phyloP scores from a whole-genome alignment of 306 rosid species.

The Cicer pinnatifidum region DNA sequence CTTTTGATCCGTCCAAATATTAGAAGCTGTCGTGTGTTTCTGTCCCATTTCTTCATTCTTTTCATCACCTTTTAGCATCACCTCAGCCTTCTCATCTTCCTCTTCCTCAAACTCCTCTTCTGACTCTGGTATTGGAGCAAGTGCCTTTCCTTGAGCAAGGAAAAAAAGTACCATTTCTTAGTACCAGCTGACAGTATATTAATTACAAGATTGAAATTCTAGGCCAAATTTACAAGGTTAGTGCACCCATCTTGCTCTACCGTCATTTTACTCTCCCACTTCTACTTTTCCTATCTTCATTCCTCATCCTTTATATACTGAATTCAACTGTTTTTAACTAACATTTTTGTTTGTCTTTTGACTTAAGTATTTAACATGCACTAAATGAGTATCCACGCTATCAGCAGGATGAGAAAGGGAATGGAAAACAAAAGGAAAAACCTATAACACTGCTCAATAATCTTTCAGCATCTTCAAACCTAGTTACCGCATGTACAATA shows the following conservation, averaged over 20 bases:
- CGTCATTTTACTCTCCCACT: not conserved
- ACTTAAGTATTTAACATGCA: slow-evolving; percentile 16
- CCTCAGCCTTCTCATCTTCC: slow-evolving; percentile 57
- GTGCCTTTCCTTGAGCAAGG: slow-evolving; percentile 92
- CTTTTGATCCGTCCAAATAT: slow-evolving; percentile 46
- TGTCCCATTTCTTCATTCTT: slow-evolving; percentile 47
- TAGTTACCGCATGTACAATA: not conserved
- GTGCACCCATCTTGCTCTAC: not conserved
- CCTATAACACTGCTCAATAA: slow-evolving; percentile 10
- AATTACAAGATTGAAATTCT: slow-evolving; percentile 26
- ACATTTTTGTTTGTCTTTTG: not conserved
- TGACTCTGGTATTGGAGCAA: slow-evolving; percentile 94
- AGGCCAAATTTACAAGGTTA: slow-evolving; percentile 27
- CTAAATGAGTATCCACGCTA: not conserved
- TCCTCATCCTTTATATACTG: not conserved
- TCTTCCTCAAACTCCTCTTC: slow-evolving; percentile 87
- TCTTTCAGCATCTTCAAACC: slow-evolving; percentile 5
- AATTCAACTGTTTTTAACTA: not conserved
- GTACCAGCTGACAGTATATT: slow-evolving; percentile 45
- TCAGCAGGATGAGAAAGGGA: slow-evolving; percentile 14
- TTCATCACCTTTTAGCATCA: slow-evolving; percentile 41
- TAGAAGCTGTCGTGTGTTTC: slow-evolving; percentile 38
- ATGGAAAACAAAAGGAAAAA: not conserved
- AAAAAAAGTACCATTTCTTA: slow-evolving; percentile 51
- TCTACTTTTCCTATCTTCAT: not conserved